Evolutionary conservation across 2,329 filamentous ascomycete species (phyloP).

Genomic region (Diaporthe sp.): DNA sequence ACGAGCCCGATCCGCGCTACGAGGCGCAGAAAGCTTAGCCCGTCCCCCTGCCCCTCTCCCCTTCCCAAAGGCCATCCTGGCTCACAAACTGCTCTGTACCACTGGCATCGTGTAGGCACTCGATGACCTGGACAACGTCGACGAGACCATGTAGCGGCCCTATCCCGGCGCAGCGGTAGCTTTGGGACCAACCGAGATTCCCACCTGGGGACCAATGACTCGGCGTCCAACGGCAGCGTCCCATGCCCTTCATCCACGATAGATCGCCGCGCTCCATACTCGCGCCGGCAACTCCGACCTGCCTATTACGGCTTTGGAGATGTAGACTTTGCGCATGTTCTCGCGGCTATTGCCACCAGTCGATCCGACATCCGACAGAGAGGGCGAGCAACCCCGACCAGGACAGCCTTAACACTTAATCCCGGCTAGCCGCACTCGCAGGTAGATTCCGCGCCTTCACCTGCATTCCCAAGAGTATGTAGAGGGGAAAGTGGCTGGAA

Average conservation of each 20-base stretch:
- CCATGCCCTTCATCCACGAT: background rate
- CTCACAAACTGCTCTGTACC: background rate
- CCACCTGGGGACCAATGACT: conserved; percentile 2
- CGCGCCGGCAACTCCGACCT: conserved; percentile 17
- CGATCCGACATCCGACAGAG: background rate
- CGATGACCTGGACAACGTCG: background rate
- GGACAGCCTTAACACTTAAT: background rate
- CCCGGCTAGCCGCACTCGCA: background rate
- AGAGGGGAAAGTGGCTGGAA: background rate
- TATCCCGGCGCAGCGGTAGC: conserved; percentile 3
- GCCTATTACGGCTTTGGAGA: conserved; percentile 2
- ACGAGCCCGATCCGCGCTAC: conserved; percentile 19
- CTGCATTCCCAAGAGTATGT: background rate
- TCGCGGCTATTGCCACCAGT: conserved; percentile 8
- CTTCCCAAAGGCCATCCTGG: background rate
- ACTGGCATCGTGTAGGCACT: background rate
- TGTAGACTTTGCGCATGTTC: background rate
- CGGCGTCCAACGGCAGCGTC: background rate
- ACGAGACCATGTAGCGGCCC: background rate
- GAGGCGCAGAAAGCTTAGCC: background rate
- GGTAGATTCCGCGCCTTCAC: background rate
- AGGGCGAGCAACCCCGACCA: background rate
- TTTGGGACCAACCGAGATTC: background rate
- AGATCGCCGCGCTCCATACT: conserved; percentile 6
- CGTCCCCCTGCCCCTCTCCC: background rate